Evolutionary conservation across 1,284 basidiomycete species (phyloP).

Genomic region (Ganoderma lingzhi): DNA sequence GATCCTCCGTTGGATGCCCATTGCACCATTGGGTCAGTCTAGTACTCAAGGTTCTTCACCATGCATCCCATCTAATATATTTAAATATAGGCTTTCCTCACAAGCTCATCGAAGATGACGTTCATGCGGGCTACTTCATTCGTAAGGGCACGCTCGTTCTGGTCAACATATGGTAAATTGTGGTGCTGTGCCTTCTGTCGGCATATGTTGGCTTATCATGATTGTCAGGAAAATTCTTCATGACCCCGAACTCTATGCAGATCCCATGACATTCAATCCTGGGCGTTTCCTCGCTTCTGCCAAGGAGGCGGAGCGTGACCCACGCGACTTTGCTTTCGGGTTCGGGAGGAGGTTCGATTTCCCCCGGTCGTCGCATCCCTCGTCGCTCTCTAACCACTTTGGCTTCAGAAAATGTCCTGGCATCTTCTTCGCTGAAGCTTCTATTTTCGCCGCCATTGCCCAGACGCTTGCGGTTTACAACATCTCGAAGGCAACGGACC

Average conservation of each 20-base stretch:
- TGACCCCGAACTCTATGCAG: slow-evolving; percentile 38
- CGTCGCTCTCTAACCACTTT: not conserved
- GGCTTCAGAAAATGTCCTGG: slow-evolving; percentile 29
- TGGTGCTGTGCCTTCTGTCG: not conserved
- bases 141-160: slow-evolving; percentile 41
- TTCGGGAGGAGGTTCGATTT: slow-evolving; percentile 38
- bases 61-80: not conserved
- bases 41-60: not conserved
- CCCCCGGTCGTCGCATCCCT: not conserved
- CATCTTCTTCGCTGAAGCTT: slow-evolving; percentile 42
- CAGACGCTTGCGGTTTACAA: slow-evolving; percentile 42
- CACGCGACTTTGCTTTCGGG: slow-evolving; percentile 37
- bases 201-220: not conserved
- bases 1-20: slow-evolving; percentile 40
- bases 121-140: slow-evolving; percentile 39
- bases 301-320: slow-evolving; percentile 32
- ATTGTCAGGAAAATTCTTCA: slow-evolving; percentile 40
- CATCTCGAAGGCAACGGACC: slow-evolving; percentile 38
- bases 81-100: slow-evolving; percentile 36
- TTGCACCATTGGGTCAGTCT: slow-evolving; percentile 37
- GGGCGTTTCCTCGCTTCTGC: slow-evolving; percentile 36
- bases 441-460: slow-evolving; percentile 40
- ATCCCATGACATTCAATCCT: slow-evolving; percentile 42
- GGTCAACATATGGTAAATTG: slow-evolving; percentile 35
- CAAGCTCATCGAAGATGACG: slow-evolving; percentile 38